These are phyloP conservation scores for Saccharum spontaneum DNA, from an alignment of 176 grass and related monocot species.

Conservation along the genomic window DNA sequence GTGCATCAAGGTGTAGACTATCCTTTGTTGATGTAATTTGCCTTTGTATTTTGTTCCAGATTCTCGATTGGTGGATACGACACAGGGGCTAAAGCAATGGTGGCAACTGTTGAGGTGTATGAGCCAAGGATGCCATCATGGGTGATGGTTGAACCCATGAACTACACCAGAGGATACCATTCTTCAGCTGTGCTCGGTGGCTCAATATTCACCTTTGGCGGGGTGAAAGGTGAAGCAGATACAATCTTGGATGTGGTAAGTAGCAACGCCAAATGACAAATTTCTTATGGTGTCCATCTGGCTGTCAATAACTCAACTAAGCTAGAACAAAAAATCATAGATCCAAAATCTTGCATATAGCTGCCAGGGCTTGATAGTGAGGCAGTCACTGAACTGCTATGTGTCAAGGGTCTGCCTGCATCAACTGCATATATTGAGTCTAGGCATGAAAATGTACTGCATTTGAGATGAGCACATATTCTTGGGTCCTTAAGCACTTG, in stretches of 20 bases:
- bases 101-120: constrained; percentile 56
- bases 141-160: constrained; percentile 67
- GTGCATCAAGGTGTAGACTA: background rate
- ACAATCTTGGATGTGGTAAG: constrained; percentile 73
- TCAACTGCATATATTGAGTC: background rate
- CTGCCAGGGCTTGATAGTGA: background rate
- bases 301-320: background rate
- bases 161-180: constrained; percentile 66
- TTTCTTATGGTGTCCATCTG: background rate
- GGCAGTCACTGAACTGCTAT: background rate
- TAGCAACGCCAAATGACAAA: background rate
- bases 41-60: constrained; percentile 30
- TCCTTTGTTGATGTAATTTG: background rate
- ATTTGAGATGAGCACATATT: background rate
- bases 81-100: constrained; percentile 38
- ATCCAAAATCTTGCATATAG: background rate
- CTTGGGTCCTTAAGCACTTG: background rate
- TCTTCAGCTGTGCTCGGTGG: constrained; percentile 60
- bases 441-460: too few species aligned
- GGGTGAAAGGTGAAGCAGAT: constrained; percentile 45
- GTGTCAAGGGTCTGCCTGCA: background rate
- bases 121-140: constrained; percentile 71
- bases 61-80: constrained; percentile 76
- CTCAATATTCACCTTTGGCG: constrained; percentile 63
- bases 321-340: background rate